Evolutionary conservation across 1,284 basidiomycete genomes (phyloP), one percentile per base, ranked within the genome.

Genomic region (Pulchroboletus neoregius): DNA sequence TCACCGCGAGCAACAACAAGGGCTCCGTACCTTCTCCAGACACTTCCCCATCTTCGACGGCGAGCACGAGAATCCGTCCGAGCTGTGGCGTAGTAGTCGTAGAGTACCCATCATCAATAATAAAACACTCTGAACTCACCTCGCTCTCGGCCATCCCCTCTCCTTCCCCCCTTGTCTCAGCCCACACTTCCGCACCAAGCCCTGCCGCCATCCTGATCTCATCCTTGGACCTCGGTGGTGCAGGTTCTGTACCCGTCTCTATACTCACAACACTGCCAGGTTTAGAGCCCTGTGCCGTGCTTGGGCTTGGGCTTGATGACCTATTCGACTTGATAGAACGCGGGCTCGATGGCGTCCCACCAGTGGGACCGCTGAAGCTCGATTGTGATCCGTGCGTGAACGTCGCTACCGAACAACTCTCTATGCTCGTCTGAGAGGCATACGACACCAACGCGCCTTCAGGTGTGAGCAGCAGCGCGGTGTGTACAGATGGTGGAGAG

Each of bases 111-210:
- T 33, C 39, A 16, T 41, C 26, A 42, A 39, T 22, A 22, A 7
- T 5, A 39, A 2, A 23, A 4, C 23, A 22, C 10, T 6, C 22
- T 22, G 1, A 13, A 50, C 63, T 15, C 35, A 87, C 86, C 75
- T 88, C 86, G 58, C 82, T 81, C 50, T 87, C 85, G 4, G 80
- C 79, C 77, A 83, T 82, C 18, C 83, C 84, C 26, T 57, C 61
- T 4, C 31, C 51, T 6, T 66, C 58, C 3, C 76, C 78, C 48
- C 71, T 71, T 16, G 80, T 82, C 65, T 89, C 86, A 46, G 79
- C 78, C 86, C 87, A 89, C 33, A 85, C 71, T 60, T 88, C 86
- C 8, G 77, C 78, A 39, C 79, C 77, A 11, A 89, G 65, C 13
- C 85, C 87, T 10, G 83, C 83, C 24, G 84, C 68, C 27, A 88